Base-by-base conservation (phyloP, 257 asterid species). In the Phtheirospermum japonicum region DNA sequence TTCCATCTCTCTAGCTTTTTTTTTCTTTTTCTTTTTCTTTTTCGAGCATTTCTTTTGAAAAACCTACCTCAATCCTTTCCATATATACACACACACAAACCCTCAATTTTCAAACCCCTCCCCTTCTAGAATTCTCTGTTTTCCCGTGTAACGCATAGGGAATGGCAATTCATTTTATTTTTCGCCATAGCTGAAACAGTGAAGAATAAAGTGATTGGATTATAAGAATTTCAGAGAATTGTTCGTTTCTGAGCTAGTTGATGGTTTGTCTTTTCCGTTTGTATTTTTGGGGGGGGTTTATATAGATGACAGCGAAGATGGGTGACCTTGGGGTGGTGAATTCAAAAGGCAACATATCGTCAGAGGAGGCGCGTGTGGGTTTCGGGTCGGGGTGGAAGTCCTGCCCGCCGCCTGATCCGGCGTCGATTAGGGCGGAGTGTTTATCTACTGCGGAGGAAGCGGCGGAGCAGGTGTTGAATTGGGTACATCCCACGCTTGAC, bases 401-500 rank as follows among this genome's bases (percentile, higher is more conserved):
- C 42, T 8, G 60, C 18, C 40, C 73, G 10, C 71, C 77, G 72
- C 79, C 79, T 67, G 83, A 77, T 76, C 81, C 75, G 64, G 67
- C 76, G 56, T 45, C 42, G 72, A 61, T 84, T n/a, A 67, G 50
- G 11, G 76, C 66, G 20, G 86, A 77, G 64, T 68, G 68, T 36
- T 65, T 73, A 55, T 75, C 67, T 0, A 78, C 70, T 8, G 86
- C 84, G 61, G 88, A 76, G 77, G 81, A 68, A 60, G 83, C 76
- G 65, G 83, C 77, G 14, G 74, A 76, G 12, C 51, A 69, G 59
- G 86, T 84, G 80, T 14, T 84, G 78, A 79, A 79, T 62, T 79
- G 68, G 51, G 73, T 84, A 9, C 92, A 69, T 59, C 88, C 88
- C n/a, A 84, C 86, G 4, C 73, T 77, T 11, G 86, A 79, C 78